Base-by-base conservation (phyloP, 1,139 yeast genomes). In the Geotrichum histeridarum region DNA sequence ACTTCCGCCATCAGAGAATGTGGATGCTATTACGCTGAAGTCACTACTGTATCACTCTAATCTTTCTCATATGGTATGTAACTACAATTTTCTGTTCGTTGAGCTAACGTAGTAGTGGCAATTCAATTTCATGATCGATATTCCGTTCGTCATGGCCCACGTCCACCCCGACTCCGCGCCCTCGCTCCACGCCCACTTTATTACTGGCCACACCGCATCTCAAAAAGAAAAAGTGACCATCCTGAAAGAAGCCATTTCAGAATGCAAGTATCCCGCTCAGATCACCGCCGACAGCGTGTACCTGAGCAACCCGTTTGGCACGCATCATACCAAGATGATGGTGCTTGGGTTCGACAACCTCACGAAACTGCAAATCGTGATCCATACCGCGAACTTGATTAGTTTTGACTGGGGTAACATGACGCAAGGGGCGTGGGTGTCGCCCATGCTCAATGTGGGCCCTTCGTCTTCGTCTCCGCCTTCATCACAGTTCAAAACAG, bases 321-420 rank as follows among this genome's bases (percentile, higher is more conserved):
- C 69, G 1, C 73, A 70, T 50, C 73, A 70, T 50, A 60, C 72
- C 17, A 70, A 70, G 50, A 45, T 70, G 57, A 70, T 70, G 73
- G 64, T 70, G 6, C 58, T 69, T 32, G 58, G 60, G 48, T 66
- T 64, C 51, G 38, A 18, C 27, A 42, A 39, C 42, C 30, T 17
- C 41, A 57, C 48, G 27, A 48, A 57, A 8, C 55, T 61, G 15
- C 71, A 67, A 50, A 59, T 70, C 6, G 66, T 70, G 11, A 61
- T 70, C 7, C 71, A 67, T 53, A 70, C 73, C 0, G 70, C 71
- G n/a, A 70, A 70, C 47, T 33, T 70, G 59, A 67, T 67, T 9
- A 57, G 54, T 22, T 60, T 62, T 39, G 73, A 70, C 55, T 70
- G 73, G 73, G 57, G 51, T 1, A 64, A 63, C 50, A 64, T 67